phyloP scores from a whole-genome alignment of 1,139 yeast species.

The Kluyveromyces sp. region DNA sequence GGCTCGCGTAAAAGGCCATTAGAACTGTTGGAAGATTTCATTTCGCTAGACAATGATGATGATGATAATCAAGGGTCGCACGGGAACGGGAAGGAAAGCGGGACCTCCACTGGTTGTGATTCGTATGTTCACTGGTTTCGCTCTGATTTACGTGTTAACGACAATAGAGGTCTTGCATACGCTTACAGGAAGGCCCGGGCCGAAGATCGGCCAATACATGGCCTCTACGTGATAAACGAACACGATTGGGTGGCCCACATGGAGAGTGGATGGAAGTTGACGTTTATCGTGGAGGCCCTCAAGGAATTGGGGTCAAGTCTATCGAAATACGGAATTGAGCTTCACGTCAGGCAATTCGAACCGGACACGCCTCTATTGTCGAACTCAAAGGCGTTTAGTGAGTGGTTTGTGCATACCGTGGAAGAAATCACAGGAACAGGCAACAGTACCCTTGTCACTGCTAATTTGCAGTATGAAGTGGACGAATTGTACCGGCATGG shows the following conservation, averaged over 20 bases:
- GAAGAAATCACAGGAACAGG: not conserved
- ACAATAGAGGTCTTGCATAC: constrained; percentile 35
- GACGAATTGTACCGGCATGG: constrained; percentile 42
- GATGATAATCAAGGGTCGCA: not conserved
- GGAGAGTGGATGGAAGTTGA: constrained; percentile 38
- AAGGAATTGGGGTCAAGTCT: constrained; percentile 30
- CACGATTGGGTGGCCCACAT: constrained; percentile 38
- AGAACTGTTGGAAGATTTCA: constrained; percentile 6
- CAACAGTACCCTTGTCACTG: constrained; percentile 7
- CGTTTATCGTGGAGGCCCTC: constrained; percentile 34
- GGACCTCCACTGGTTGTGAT: constrained; percentile 13
- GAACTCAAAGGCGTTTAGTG: constrained; percentile 13
- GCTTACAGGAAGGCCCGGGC: constrained; percentile 26
- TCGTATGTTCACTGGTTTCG: constrained; percentile 35
- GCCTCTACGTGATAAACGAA: constrained; percentile 36
- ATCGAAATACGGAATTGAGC: constrained; percentile 34
- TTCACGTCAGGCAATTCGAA: constrained; percentile 33
- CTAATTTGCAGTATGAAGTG: constrained; percentile 38
- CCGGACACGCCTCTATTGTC: constrained; percentile 23
- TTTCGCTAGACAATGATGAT: too few species aligned
- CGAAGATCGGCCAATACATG: constrained; percentile 27
- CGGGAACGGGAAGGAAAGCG: not conserved
- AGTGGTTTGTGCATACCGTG: constrained; percentile 17
- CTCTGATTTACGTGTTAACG: constrained; percentile 37
- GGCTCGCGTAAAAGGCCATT: constrained; percentile 12